These are phyloP conservation scores for Iris pallida DNA, from an alignment of 116 monocot species.

Conservation along the genomic window DNA sequence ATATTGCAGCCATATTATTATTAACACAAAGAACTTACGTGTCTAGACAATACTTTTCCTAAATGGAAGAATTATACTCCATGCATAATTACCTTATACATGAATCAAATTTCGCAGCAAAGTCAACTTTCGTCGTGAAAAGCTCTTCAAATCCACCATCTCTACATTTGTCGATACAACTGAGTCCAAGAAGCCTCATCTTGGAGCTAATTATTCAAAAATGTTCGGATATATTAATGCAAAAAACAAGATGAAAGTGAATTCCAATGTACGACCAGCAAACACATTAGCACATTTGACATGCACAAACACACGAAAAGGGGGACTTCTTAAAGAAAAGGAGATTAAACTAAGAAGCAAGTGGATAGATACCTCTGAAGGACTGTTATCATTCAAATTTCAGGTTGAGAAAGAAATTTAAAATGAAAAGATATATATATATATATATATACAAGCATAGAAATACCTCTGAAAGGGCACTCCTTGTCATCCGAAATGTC, in stretches of 20 bases:
- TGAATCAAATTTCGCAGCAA: slow-evolving; percentile 83
- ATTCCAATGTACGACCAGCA: neutral
- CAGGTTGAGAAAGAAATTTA: too few species aligned
- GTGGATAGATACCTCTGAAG: too few species aligned
- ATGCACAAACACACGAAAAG: neutral
- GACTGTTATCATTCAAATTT: too few species aligned
- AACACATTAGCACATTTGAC: neutral
- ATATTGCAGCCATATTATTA: too few species aligned
- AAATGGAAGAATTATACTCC: neutral
- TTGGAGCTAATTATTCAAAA: slow-evolving; percentile 46
- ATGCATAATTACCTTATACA: slow-evolving; percentile 57
- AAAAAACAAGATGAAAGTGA: neutral
- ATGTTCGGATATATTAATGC: slow-evolving; percentile 7
- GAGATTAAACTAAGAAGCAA: too few species aligned
- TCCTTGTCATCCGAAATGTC: slow-evolving; percentile 54
- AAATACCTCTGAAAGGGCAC: slow-evolving; percentile 66
- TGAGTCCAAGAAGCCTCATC: slow-evolving; percentile 55
- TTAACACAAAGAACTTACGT: too few species aligned
- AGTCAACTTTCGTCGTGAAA: slow-evolving; percentile 89
- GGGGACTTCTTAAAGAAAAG: neutral
- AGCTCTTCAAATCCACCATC: slow-evolving; percentile 90
- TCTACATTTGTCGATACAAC: slow-evolving; percentile 51
- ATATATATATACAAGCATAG: too few species aligned
- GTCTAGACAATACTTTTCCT: too few species aligned
- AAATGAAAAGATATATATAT: too few species aligned